Percentiles rank a stretch among this genome's conserved stretches.
These are phyloP conservation scores for Metschnikowia orientalis DNA, from an alignment of 805 yeast species.

Conservation along the genomic window DNA sequence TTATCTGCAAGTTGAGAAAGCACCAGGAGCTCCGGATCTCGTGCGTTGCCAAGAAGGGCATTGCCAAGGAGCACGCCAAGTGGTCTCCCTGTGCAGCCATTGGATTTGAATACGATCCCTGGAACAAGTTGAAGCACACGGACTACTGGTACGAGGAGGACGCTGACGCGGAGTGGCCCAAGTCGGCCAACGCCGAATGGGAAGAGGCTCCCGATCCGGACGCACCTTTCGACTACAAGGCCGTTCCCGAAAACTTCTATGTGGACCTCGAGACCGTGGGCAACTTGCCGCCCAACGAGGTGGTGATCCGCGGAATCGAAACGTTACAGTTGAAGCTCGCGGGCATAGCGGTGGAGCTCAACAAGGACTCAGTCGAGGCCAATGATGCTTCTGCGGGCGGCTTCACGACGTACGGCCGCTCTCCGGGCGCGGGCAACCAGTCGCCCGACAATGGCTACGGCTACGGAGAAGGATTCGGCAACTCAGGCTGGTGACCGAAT, in stretches of 20 bases:
- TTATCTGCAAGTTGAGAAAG: slow-evolving; percentile 84
- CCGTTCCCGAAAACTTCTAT: slow-evolving; percentile 77
- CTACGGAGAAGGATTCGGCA: slow-evolving; percentile 35
- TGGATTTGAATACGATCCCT: slow-evolving; percentile 98
- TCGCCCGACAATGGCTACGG: slow-evolving; percentile 24
- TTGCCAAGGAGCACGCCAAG: slow-evolving; percentile 95
- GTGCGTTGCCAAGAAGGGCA: slow-evolving; percentile 97
- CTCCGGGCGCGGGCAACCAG: slow-evolving; percentile 31
- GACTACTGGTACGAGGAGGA: slow-evolving; percentile 95
- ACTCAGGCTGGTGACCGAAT: slow-evolving; percentile 28
- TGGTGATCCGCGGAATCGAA: slow-evolving; percentile 76
- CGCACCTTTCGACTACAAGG: slow-evolving; percentile 79
- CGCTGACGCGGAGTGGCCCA: slow-evolving; percentile 91
- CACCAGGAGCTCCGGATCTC: slow-evolving; percentile 86
- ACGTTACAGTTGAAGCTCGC: slow-evolving; percentile 90
- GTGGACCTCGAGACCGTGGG: slow-evolving; percentile 93
- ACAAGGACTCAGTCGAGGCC: slow-evolving; percentile 40
- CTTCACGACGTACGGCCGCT: slow-evolving; percentile 45
- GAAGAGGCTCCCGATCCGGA: slow-evolving; percentile 92
- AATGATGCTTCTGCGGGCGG: slow-evolving; percentile 43
- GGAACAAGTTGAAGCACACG: slow-evolving; percentile 94
- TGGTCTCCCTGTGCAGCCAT: slow-evolving; percentile 97
- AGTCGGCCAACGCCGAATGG: slow-evolving; percentile 81
- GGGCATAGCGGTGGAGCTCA: slow-evolving; percentile 69
- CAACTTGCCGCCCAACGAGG: slow-evolving; percentile 81